These are phyloP conservation scores for Microdochium trichocladiopsis DNA, from an alignment of 2,329 filamentous ascomycete species.

Conservation along the genomic window DNA sequence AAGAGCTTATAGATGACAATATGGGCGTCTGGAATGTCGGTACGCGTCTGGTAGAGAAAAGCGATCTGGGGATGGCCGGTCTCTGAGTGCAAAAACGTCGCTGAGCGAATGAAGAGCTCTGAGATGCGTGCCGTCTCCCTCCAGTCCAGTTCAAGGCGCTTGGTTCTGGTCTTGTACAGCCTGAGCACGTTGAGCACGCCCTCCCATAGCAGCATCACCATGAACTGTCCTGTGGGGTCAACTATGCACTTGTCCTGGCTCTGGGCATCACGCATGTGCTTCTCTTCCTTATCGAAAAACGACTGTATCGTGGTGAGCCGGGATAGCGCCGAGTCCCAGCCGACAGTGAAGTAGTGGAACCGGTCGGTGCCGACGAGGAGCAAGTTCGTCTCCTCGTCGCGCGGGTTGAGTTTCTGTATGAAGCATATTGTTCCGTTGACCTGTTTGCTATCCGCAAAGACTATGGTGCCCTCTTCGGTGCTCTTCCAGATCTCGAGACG, in stretches of 20 bases:
- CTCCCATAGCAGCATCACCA: slow-evolving; percentile 54
- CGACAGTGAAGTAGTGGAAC: slow-evolving; percentile 83
- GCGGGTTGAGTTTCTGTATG: slow-evolving; percentile 72
- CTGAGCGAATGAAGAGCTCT: slow-evolving; percentile 53
- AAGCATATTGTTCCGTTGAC: slow-evolving; percentile 85
- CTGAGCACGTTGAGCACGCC: slow-evolving; percentile 50
- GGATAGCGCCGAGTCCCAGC: slow-evolving; percentile 61
- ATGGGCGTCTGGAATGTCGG: slow-evolving; percentile 44
- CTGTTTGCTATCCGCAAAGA: slow-evolving; percentile 51
- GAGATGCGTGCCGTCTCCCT: slow-evolving; percentile 50
- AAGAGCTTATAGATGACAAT: slow-evolving; percentile 54
- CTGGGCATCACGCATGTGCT: slow-evolving; percentile 67
- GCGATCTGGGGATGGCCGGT: slow-evolving; percentile 52
- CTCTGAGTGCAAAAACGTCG: slow-evolving; percentile 49
- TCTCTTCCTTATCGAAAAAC: slow-evolving; percentile 48
- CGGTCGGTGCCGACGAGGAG: slow-evolving; percentile 90
- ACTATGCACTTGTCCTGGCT: slow-evolving; percentile 78
- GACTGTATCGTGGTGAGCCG: slow-evolving; percentile 43
- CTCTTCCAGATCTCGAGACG: slow-evolving; percentile 77
- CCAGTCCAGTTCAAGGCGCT: slow-evolving; percentile 33
- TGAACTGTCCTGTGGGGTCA: slow-evolving; percentile 64
- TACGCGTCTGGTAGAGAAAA: slow-evolving; percentile 48
- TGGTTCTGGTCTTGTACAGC: slow-evolving; percentile 37
- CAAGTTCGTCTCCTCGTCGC: slow-evolving; percentile 68
- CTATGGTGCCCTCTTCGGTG: slow-evolving; percentile 56